These are phyloP conservation scores for Porcisia deanei DNA, from an alignment of 208 protist genomes.

Conservation along the genomic window DNA sequence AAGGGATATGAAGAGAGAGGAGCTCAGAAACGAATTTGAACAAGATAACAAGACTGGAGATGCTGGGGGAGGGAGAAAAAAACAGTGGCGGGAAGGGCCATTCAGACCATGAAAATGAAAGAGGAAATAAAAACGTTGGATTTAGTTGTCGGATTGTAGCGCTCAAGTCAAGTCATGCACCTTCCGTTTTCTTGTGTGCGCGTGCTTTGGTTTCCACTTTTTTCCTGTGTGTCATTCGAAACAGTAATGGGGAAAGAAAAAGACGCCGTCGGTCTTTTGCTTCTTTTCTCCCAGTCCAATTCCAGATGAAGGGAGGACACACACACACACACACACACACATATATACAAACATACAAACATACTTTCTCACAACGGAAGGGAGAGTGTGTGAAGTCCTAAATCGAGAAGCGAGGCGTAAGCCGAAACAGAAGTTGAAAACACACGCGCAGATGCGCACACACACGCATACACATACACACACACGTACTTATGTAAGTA, in stretches of 20 bases:
- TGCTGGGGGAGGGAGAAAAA: not conserved
- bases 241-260: not conserved
- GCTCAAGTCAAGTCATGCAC: not conserved
- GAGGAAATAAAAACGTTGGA: conserved; percentile 7
- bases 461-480: not conserved
- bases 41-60: not conserved
- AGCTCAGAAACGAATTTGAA: not conserved
- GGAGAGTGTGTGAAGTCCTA: not conserved
- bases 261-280: not conserved
- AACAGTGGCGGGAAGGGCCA: not conserved
- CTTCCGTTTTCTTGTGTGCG: not conserved
- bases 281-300: not conserved
- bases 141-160: conserved; percentile 8
- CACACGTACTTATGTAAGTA: not conserved
- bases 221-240: not conserved
- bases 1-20: not conserved
- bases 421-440: conserved; percentile 13
- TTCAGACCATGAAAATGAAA: conserved; percentile 2
- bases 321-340: not conserved
- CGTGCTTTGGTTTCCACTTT: not conserved
- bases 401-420: not conserved
- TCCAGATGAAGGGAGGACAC: not conserved
- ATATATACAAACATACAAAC: not conserved
- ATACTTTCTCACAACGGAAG: not conserved
- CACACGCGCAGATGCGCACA: not conserved